Evolutionary conservation across 768 basidiomycete genomes (phyloP).

Genomic region (Dioszegia aurantiaca): DNA sequence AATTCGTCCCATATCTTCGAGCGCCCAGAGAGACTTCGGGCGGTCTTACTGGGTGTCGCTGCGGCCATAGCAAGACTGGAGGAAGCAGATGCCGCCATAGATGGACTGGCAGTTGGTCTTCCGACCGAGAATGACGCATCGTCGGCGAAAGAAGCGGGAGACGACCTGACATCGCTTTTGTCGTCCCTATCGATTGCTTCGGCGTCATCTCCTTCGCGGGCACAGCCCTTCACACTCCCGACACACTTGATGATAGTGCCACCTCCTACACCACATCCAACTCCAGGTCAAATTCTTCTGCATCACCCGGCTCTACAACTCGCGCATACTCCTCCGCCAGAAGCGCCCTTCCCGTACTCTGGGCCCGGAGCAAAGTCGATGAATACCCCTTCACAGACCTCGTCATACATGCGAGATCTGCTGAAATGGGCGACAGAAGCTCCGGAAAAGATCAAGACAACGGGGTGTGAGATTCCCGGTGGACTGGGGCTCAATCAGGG

Average conservation of each 20-base stretch:
- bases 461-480: constrained; percentile 47
- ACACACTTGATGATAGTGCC: constrained; percentile 25
- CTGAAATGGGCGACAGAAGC: constrained; percentile 47
- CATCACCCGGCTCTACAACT: constrained; percentile 43
- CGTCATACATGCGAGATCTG: constrained; percentile 38
- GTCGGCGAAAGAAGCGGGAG: constrained; percentile 5
- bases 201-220: background rate
- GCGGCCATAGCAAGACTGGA: constrained; percentile 74
- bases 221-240: background rate
- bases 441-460: constrained; percentile 43
- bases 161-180: constrained; percentile 36
- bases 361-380: constrained; percentile 11
- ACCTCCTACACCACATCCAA: constrained; percentile 20
- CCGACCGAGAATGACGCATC: background rate
- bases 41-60: constrained; percentile 76
- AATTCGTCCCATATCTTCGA: constrained; percentile 79
- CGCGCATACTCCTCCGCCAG: constrained; percentile 38
- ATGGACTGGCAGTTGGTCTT: background rate
- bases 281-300: constrained; percentile 39
- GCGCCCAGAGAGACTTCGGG: constrained; percentile 80
- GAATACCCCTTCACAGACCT: constrained; percentile 16
- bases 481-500: constrained; percentile 44
- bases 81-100: constrained; percentile 38
- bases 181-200: constrained; percentile 23
- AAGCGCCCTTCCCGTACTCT: constrained; percentile 31